A percentile compares a stretch with the other conserved stretches of the same genome.
These are phyloP conservation scores for Wickerhamiella allomyrinae DNA, from an alignment of 805 yeast species.

Conservation along the genomic window DNA sequence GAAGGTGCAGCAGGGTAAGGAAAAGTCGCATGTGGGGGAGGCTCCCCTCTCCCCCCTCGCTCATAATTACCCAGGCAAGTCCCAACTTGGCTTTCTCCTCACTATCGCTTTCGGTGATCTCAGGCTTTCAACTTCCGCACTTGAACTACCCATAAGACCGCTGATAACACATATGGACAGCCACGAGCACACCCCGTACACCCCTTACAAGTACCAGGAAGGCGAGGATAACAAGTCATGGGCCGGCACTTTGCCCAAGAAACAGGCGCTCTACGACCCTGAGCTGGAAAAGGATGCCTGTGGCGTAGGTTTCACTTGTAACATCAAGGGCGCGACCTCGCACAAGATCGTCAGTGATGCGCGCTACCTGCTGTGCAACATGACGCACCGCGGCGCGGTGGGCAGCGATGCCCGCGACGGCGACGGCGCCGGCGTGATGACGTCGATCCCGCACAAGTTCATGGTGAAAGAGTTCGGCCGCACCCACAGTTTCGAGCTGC, in stretches of 20 bases:
- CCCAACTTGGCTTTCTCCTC: neutral
- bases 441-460: conserved; percentile 82
- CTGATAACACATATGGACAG: neutral
- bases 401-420: conserved; percentile 93
- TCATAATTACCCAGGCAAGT: neutral
- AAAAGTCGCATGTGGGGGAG: neutral
- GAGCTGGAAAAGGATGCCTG: conserved; percentile 92
- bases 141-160: neutral
- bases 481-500: conserved; percentile 51
- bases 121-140: neutral
- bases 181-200: conserved; percentile 14
- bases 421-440: conserved; percentile 96
- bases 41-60: too few species aligned
- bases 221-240: conserved; percentile 69
- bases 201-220: conserved; percentile 52
- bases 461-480: conserved; percentile 71
- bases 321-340: conserved; percentile 72
- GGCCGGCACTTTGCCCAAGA: conserved; percentile 79
- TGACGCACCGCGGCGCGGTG: conserved; percentile 98
- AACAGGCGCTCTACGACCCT: conserved; percentile 87
- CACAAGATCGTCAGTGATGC: conserved; percentile 94
- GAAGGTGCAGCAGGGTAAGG: neutral
- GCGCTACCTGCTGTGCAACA: conserved; percentile 69
- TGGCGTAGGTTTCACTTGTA: conserved; percentile 96
- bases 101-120: neutral